These are phyloP conservation scores for Lentinula novae-zelandiae DNA, from an alignment of 1,284 basidiomycete species.

Conservation along the genomic window DNA sequence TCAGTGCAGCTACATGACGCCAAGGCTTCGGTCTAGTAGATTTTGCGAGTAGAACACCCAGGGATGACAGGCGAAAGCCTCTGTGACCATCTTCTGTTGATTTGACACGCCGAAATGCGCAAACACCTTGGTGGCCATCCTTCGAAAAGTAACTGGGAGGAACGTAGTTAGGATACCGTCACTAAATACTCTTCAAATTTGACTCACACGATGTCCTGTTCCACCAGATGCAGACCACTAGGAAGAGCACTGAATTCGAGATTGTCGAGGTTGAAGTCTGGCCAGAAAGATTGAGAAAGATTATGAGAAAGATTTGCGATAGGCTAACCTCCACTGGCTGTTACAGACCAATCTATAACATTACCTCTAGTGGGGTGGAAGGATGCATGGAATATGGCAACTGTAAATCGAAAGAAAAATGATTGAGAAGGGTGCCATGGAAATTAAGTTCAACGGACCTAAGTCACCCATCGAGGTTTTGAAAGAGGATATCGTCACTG, in stretches of 20 bases:
- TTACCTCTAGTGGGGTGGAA: slow-evolving; percentile 81
- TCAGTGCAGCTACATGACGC: slow-evolving; percentile 61
- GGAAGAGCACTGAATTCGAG: slow-evolving; percentile 78
- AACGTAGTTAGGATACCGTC: slow-evolving; percentile 10
- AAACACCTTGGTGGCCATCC: slow-evolving; percentile 63
- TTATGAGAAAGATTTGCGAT: no score
- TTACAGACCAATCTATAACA: slow-evolving; percentile 70
- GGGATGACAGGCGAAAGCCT: slow-evolving; percentile 71
- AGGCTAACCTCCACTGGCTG: slow-evolving; percentile 53
- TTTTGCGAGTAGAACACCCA: slow-evolving; percentile 69
- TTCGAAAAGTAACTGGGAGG: slow-evolving; percentile 65
- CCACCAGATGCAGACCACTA: slow-evolving; percentile 75
- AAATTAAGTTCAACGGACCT: slow-evolving; percentile 27
- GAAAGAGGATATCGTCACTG: not conserved
- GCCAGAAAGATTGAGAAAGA: no score
- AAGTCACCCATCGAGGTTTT: slow-evolving; percentile 27
- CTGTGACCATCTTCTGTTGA: slow-evolving; percentile 69
- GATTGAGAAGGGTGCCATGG: not conserved
- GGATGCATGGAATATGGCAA: slow-evolving; percentile 78
- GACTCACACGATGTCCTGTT: slow-evolving; percentile 71
- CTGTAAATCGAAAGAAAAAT: slow-evolving; percentile 30
- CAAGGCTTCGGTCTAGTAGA: slow-evolving; percentile 66
- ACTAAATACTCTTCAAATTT: not conserved
- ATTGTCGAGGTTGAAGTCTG: slow-evolving; percentile 63
- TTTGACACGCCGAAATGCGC: slow-evolving; percentile 62